Base-by-base conservation (phyloP, 2,329 filamentous ascomycete species). In the Didymellaceae sp. region DNA sequence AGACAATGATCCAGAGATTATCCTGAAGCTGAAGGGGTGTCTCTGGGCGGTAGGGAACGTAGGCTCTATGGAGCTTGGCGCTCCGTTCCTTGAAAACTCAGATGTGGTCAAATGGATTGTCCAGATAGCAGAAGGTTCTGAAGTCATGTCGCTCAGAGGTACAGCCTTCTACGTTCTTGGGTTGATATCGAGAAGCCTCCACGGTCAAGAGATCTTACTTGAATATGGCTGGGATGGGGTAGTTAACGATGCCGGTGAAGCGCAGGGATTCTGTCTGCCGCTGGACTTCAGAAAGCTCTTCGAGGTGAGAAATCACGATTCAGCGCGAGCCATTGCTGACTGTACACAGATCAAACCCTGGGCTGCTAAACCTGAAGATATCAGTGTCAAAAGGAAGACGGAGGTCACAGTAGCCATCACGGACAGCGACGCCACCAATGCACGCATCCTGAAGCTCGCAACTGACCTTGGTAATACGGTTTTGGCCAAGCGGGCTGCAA, bases 21-120 rank as follows among this genome's bases (percentile, higher is more conserved):
- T 97, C 34, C 85, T 91, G 51, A 97, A 97, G 70, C 91, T 97
- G 58, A 99, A 99, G 73, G 94, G 92, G 6, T 97, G 91, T 69
- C 80, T 99, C 38, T 99, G 94, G 94, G 94, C 94, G 0, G 91
- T 99, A 1, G 94, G 94, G 18, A 99, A 99, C 63, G 93, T 99
- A 28, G 94, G 94, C 0, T 97, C 92, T 0, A 97, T 99, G 92
- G 93, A 97, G 65, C 85, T 97, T 1, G 94, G 94, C 1, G 93
- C 93, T 1, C 91, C 91, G 0, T 99, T 99, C 71, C 80, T 99
- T 3, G 94, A 97, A 73, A 87, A 89, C 47, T 90, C 86, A 28
- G 90, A 97, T 59, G 91, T 97, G 28, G 91, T 97, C 14, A 85
- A 88, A 65, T 85, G 88, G 56, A 93, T 99, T 55, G 86, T 97